phyloP scores from a whole-genome alignment of 2,329 filamentous ascomycete genomes.

The Elsinoe ampelina region DNA sequence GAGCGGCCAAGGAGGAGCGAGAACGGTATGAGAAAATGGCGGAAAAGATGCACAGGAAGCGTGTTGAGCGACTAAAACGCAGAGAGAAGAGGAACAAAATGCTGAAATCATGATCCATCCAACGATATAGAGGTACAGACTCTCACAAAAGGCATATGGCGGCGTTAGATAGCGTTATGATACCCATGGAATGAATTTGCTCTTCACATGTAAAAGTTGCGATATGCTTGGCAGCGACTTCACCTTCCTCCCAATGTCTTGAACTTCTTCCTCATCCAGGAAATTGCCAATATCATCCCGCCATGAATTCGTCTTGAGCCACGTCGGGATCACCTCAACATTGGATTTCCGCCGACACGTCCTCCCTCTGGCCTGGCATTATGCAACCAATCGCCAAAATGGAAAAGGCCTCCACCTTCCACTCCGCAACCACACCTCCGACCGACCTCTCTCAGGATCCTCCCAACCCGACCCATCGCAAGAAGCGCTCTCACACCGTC shows the following conservation, averaged over 20 bases:
- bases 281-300: neutral
- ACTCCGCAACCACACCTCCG: neutral
- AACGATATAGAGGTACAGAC: too few relatives aligned
- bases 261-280: neutral
- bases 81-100: constrained; percentile 95
- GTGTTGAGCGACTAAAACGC: constrained; percentile 84
- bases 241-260: neutral
- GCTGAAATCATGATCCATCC: constrained; percentile 36
- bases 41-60: constrained; percentile 95
- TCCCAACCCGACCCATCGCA: neutral
- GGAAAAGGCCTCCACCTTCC: constrained; percentile 12
- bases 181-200: constrained; percentile 10
- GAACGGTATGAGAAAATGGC: constrained; percentile 89
- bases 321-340: too few relatives aligned
- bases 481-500: neutral
- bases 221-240: constrained; percentile 2
- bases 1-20: constrained; percentile 83
- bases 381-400: neutral
- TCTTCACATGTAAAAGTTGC: neutral
- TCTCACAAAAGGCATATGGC: too few relatives aligned
- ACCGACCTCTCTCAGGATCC: neutral
- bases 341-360: neutral
- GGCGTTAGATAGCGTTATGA: constrained; percentile 13
- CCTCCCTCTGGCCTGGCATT: neutral
- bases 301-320: neutral